Base-by-base conservation (phyloP, 805 yeast species). In the Nakazawaea laoshanensis region DNA sequence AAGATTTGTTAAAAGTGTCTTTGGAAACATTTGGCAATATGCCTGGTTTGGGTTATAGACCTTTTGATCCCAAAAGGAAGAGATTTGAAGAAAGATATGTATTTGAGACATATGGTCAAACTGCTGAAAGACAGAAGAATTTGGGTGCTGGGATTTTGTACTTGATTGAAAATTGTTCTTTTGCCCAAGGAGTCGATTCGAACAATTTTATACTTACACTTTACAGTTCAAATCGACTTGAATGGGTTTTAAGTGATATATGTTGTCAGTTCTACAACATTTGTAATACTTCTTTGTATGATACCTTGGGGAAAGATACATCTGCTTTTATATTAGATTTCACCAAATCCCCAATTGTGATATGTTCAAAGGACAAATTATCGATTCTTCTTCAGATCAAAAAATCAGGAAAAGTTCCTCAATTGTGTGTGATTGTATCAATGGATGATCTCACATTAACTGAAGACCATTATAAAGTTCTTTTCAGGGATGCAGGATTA, bases 171-270 rank as follows among this genome's bases (percentile, higher is more conserved):
- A 38, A 45, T 18, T 47, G 51, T 4, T 32, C 14, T 34, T 38
- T 35, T 22, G 24, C 19, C 12, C 24, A 18, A 2, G 17, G 25
- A 39, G 5, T 10, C 18, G 16, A 35, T 16, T 3, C 17, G 10
- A 19, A 26, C 5, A 21, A 30, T 12, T 77, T 75, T 43, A 57
- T 76, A 21, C 65, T 77, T 28, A 60, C 80, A 1, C 44, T 79
- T 14, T 70, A 71, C 50, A 67, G 81, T 17, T 60, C 65, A 14
- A 79, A 79, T 49, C 59, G 74, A 29, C 61, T 68, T 7, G 84
- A 81, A 53, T 82, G 94, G 94, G 63, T 67, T 19, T 49, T 81
- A 15, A 53, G 80, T 17, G 92, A 82, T 54, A 52, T 81, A 45
- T 86, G 86, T 1, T 72, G 82, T 45, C 67, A 64, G 28, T 63